Evolutionary conservation across 2,329 filamentous ascomycete genomes (phyloP), one percentile per base, ranked within the genome.

Genomic region (Chaetomium olivaceum): DNA sequence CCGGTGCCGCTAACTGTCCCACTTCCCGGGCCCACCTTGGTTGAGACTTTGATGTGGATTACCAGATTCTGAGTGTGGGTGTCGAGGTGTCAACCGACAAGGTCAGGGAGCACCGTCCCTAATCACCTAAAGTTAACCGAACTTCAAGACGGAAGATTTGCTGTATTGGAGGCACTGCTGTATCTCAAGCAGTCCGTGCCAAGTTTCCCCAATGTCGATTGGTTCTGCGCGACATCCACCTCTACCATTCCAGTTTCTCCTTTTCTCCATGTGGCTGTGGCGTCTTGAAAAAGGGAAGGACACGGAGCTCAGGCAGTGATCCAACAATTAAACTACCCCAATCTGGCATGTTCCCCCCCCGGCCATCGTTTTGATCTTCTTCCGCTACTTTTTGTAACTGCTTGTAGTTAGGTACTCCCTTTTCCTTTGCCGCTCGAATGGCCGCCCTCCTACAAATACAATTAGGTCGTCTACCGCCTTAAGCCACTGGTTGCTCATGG

Each of bases 161-260:
- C 56, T 58, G 39, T 7, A n/a, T n/a, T n/a, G 11, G 16, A 31
- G 57, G 36, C 46, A 21, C 4, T 16, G 27, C n/a, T 21, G 58
- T 5, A 48, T 48, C 12, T 48, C n/a, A n/a, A n/a, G 7, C 46
- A 7, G 46, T 23, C 46, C 21, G 46, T 48, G 46, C 46, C 46
- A 48, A 43, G 16, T 50, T 16, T 16, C 7, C 48, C 57, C 33
- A 8, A 48, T 62, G 31, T 46, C 62, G 21, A 64, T 64, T 66
- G 62, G 62, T 43, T 23, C 50, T 68, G 65, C 65, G 62, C 61
- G 66, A 66, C 66, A 68, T 68, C 61, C 43, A 43, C 57, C 48
- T 39, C 64, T 29, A 52, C 43, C 56, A 21, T 51, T n/a, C n/a
- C n/a, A n/a, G n/a, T n/a, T n/a, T n/a, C n/a, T n/a, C n/a, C n/a